Conservation (phyloP, 2,329 filamentous ascomycete genomes). For the Cladophialophora carrionii region DNA sequence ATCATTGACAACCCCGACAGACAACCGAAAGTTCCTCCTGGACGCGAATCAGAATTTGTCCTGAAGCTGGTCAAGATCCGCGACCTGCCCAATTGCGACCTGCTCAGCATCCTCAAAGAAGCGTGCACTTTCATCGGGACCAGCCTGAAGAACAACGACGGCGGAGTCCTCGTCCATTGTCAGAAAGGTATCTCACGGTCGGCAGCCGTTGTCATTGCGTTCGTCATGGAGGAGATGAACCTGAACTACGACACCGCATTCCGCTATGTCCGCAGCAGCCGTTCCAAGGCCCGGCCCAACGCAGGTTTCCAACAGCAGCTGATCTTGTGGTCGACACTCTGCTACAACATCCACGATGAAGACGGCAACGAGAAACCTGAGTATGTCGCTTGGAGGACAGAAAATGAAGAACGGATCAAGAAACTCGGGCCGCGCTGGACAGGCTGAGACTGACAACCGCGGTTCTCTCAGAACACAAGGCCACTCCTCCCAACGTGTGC, state of each 20-base stretch:
- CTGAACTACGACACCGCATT: conserved; percentile 32
- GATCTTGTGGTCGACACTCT: conserved; percentile 27
- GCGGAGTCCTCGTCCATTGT: conserved; percentile 36
- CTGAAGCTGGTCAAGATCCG: conserved; percentile 31
- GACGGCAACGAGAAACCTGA: conserved; percentile 28
- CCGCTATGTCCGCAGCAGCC: conserved; percentile 24
- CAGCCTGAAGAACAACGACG: conserved; percentile 26
- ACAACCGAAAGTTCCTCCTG: conserved; percentile 26
- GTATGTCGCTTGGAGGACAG: conserved; percentile 26
- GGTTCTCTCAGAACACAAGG: background rate
- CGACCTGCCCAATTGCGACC: conserved; percentile 22
- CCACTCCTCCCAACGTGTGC: background rate
- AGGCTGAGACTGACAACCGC: background rate
- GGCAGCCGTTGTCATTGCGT: conserved; percentile 29
- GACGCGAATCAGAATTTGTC: conserved; percentile 31
- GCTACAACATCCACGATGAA: conserved; percentile 27
- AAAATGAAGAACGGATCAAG: conserved; percentile 28
- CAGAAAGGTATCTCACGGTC: conserved; percentile 35
- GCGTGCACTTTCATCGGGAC: conserved; percentile 30
- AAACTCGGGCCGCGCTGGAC: conserved; percentile 4
- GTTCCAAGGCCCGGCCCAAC: conserved; percentile 32
- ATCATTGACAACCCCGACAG: conserved; percentile 24
- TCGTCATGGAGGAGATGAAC: conserved; percentile 33
- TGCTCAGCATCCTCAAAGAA: conserved; percentile 28
- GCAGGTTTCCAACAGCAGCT: conserved; percentile 30